Conservation (phyloP, 1,284 basidiomycete genomes). For the Cryptococcus hybrid region DNA sequence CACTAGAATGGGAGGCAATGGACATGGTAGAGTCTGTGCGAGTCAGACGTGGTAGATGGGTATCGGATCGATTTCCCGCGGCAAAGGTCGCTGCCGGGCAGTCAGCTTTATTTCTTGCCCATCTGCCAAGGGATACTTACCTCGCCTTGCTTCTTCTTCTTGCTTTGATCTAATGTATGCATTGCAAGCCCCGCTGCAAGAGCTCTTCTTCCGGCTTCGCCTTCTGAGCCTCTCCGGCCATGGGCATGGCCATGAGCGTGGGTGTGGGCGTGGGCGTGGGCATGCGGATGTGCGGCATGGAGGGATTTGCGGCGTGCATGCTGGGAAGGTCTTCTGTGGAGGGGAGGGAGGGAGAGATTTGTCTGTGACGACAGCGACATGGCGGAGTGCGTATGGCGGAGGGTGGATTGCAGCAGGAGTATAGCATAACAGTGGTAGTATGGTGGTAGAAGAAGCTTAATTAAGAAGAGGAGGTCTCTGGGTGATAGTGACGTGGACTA, state of each 20-base stretch:
- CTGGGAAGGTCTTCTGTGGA: conserved; percentile 3
- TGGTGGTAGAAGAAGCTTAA: too few relatives aligned
- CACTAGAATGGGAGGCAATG: conserved; percentile 8
- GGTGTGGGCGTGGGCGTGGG: conserved; percentile 11
- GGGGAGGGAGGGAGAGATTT: conserved; percentile 32
- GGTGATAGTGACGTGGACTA: background rate
- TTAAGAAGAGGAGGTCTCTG: too few relatives aligned
- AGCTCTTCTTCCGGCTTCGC: conserved; percentile 38
- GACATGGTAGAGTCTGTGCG: conserved; percentile 29
- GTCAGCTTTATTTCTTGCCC: background rate
- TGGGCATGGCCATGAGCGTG: conserved; percentile 8
- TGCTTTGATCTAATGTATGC: conserved; percentile 29
- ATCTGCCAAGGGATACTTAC: conserved; percentile 13
- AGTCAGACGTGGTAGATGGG: conserved; percentile 29
- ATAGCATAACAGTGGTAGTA: background rate
- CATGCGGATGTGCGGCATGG: conserved; percentile 4
- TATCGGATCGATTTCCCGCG: conserved; percentile 32
- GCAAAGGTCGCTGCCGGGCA: conserved; percentile 20
- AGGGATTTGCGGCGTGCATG: conserved; percentile 9
- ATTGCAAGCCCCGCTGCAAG: conserved; percentile 39
- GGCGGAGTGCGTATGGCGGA: background rate
- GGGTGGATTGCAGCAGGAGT: background rate
- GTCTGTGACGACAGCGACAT: conserved; percentile 41
- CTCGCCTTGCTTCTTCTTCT: conserved; percentile 26
- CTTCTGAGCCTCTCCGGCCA: conserved; percentile 26